A percentile compares a stretch with the other conserved stretches of the same genome.
These are phyloP conservation scores for Diaporthe velutina DNA, from an alignment of 2,329 filamentous ascomycete species.

Conservation along the genomic window DNA sequence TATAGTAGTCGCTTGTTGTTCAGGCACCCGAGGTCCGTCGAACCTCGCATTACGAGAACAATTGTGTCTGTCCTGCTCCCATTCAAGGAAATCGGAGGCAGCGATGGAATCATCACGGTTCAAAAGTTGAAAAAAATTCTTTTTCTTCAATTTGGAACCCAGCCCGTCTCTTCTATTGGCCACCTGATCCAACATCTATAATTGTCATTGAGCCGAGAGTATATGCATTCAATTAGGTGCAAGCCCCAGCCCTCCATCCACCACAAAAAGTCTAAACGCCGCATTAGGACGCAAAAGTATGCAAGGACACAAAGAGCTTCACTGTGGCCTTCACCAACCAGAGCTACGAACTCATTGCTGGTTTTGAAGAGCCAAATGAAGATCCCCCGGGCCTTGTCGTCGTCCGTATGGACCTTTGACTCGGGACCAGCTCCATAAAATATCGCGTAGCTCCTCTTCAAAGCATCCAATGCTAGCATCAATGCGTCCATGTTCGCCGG, in stretches of 20 bases:
- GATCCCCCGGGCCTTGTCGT: slow-evolving; percentile 4
- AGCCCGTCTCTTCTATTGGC: slow-evolving; percentile 9
- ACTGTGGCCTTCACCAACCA: not conserved
- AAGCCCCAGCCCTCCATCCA: slow-evolving; percentile 1
- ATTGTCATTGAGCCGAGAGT: not conserved
- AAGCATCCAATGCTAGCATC: not conserved
- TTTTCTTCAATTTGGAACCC: not conserved
- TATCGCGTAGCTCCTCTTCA: not conserved
- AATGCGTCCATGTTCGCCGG: not conserved
- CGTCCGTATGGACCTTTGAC: not conserved
- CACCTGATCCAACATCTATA: slow-evolving; percentile 6
- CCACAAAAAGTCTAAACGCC: slow-evolving; percentile 1
- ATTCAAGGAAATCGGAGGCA: too few relatives aligned
- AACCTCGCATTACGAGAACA: too few relatives aligned
- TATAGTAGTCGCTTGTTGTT: too few relatives aligned
- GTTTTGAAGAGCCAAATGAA: slow-evolving; percentile 2
- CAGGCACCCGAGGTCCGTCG: too few relatives aligned
- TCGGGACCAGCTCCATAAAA: not conserved
- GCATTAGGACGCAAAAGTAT: not conserved
- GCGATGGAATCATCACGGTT: not conserved
- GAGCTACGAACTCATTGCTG: not conserved
- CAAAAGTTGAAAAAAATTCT: not conserved
- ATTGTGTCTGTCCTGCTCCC: too few relatives aligned
- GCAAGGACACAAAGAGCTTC: slow-evolving; percentile 2
- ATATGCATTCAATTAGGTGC: not conserved